phyloP scores from a whole-genome alignment of 805 yeast species.

The Metschnikowia arizonensis region DNA sequence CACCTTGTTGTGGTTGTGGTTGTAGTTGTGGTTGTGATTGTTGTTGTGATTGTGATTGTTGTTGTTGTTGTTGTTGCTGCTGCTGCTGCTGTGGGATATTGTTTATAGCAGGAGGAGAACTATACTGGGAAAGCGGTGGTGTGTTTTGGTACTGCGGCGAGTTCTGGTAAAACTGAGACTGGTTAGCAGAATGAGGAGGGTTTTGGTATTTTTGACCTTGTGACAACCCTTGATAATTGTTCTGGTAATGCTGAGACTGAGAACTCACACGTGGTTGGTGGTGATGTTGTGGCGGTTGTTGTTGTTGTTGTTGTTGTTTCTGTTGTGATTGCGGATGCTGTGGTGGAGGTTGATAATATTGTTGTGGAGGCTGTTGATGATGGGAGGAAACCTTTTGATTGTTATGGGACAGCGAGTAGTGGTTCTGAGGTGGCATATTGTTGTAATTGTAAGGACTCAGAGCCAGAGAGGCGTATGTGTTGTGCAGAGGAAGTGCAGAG shows the following conservation, averaged over 20 bases:
- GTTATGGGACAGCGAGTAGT: conserved; percentile 2
- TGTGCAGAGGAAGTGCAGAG: conserved; percentile 7
- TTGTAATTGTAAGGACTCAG: conserved; percentile 1
- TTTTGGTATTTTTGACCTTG: conserved; percentile 6
- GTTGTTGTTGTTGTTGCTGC: conserved; percentile 6
- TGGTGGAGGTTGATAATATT: neutral
- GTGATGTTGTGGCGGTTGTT: neutral
- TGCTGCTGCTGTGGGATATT: conserved; percentile 6
- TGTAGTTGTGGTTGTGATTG: too few relatives aligned
- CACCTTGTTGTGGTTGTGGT: conserved; percentile 2
- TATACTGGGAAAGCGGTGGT: conserved; percentile 4
- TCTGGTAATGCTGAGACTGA: conserved; percentile 3
- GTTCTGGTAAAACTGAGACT: neutral
- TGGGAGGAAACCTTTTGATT: neutral
- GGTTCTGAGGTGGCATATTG: conserved; percentile 5
- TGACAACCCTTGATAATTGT: conserved; percentile 1
- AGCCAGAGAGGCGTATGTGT: conserved; percentile 3
- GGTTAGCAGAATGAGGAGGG: neutral
- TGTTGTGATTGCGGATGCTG: conserved; percentile 2
- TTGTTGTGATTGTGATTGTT: conserved; percentile 3
- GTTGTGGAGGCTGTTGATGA: conserved; percentile 4
- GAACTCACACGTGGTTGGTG: conserved; percentile 2
- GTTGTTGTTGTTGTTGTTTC: neutral
- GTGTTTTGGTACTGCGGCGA: conserved; percentile 3
- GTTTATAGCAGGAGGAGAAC: conserved; percentile 5